Evolutionary conservation across 176 grass and related monocot genomes (phyloP).

Genomic region (Rhynchospora breviuscula): DNA sequence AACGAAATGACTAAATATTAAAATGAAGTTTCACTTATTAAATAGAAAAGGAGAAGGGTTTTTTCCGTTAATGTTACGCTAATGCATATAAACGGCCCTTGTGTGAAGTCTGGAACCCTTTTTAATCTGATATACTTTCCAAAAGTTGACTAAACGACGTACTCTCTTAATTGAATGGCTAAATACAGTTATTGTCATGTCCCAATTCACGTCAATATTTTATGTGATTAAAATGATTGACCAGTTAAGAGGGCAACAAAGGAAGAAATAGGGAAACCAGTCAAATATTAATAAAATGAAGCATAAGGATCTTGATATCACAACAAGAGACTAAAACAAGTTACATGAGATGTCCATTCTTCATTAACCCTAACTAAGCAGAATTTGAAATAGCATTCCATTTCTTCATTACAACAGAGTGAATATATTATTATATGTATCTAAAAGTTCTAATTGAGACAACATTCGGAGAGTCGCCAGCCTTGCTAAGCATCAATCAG

Average conservation of each 20-base stretch:
- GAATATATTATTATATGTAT: neutral
- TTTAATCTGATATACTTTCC: too few species aligned
- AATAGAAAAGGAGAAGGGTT: too few species aligned
- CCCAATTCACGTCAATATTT: neutral
- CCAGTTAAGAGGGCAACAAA: neutral
- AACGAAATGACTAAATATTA: too few species aligned
- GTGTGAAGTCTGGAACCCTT: too few species aligned
- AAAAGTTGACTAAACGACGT: too few species aligned
- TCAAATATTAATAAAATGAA: slow-evolving; percentile 1
- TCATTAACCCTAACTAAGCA: neutral
- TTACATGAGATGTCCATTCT: neutral
- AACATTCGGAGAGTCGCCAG: neutral
- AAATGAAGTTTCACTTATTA: too few species aligned
- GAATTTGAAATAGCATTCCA: neutral
- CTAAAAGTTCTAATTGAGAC: neutral
- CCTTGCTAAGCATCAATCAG: neutral
- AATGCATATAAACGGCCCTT: too few species aligned
- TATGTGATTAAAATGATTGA: neutral
- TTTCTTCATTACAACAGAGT: neutral
- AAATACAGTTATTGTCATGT: neutral
- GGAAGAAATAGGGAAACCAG: neutral
- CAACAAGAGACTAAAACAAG: neutral
- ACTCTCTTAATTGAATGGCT: too few species aligned
- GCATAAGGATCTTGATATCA: neutral
- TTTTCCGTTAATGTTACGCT: too few species aligned